Evolutionary conservation across 208 protist genomes (phyloP).

Genomic region (Acanthamoeba triangularis): DNA sequence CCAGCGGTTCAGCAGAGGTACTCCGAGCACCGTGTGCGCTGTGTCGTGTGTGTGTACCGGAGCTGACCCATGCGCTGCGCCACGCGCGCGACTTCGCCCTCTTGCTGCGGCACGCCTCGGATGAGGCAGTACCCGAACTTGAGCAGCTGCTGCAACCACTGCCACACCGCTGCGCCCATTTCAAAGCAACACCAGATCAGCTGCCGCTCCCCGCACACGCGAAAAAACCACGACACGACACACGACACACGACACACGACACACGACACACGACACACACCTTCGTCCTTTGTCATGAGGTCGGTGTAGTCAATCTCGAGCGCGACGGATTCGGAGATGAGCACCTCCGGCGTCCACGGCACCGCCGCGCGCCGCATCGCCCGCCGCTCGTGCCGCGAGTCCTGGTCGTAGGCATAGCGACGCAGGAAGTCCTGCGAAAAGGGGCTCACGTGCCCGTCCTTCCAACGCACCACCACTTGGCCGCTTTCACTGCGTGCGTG

Average conservation of each 20-base stretch:
- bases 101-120: not conserved
- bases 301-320: constrained; percentile 30
- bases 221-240: not conserved
- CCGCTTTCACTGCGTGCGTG: not conserved
- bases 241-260: not conserved
- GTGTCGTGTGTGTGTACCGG: not conserved
- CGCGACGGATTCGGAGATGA: constrained; percentile 33
- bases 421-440: not conserved
- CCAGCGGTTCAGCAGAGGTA: no score
- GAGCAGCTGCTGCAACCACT: constrained; percentile 43
- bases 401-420: constrained; percentile 8
- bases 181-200: not conserved
- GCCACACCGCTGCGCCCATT: constrained; percentile 8
- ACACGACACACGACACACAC: not conserved
- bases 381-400: not conserved
- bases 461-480: not conserved
- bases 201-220: not conserved
- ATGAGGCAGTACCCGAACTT: constrained; percentile 59
- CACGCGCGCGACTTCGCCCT: constrained; percentile 39
- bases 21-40: no score
- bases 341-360: not conserved
- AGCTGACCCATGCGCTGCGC: constrained; percentile 56
- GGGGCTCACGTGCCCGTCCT: constrained; percentile 29
- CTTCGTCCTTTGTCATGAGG: constrained; percentile 28
- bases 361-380: not conserved